Evolutionary conservation across 257 asterid genomes (phyloP).

Genomic region (Ophiorrhiza pumila): DNA sequence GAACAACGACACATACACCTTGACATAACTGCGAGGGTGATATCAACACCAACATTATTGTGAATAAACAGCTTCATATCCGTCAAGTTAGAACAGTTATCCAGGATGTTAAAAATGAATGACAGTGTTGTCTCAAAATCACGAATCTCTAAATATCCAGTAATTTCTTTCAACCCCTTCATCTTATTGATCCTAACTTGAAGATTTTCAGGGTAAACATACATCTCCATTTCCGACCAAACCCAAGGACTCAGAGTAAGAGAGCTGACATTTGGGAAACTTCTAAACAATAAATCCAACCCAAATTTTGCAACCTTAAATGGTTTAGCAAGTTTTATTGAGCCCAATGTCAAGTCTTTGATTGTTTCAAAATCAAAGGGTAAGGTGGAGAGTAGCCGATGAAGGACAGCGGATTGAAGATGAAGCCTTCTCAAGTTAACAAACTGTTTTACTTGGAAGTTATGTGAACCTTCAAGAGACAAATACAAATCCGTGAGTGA

Average conservation of each 20-base stretch:
- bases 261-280: slow-evolving; percentile 50
- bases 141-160: slow-evolving; percentile 53
- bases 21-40: slow-evolving; percentile 49
- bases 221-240: slow-evolving; percentile 61
- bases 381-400: slow-evolving; percentile 37
- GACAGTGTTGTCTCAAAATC: slow-evolving; percentile 54
- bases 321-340: slow-evolving; percentile 42
- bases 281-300: slow-evolving; percentile 40
- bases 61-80: slow-evolving; percentile 49
- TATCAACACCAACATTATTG: slow-evolving; percentile 53
- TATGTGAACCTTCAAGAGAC: slow-evolving; percentile 44
- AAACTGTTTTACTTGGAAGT: slow-evolving; percentile 43
- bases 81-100: slow-evolving; percentile 42
- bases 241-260: slow-evolving; percentile 54
- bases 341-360: slow-evolving; percentile 41
- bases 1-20: slow-evolving; percentile 46
- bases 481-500: slow-evolving; percentile 42
- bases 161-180: slow-evolving; percentile 54
- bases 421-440: slow-evolving; percentile 43
- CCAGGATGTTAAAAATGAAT: slow-evolving; percentile 44
- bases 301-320: slow-evolving; percentile 39
- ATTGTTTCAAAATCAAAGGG: slow-evolving; percentile 48
- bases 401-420: slow-evolving; percentile 56
- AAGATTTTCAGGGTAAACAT: slow-evolving; percentile 26
- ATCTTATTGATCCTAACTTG: slow-evolving; percentile 33